Base-by-base conservation (phyloP, 1,284 basidiomycete species). In the Leccinum subspadiceum region DNA sequence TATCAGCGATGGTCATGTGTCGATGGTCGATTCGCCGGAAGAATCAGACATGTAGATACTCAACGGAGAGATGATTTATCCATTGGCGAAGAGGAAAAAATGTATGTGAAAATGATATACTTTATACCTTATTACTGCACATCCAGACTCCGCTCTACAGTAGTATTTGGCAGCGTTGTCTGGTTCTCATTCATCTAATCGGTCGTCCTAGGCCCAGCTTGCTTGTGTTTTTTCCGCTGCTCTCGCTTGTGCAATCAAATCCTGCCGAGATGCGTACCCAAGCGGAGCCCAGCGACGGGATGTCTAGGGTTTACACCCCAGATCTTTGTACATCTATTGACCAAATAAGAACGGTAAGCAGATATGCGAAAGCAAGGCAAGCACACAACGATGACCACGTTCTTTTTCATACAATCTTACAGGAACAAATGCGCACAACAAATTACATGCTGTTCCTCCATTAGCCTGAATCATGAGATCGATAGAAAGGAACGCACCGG, bases 241-340 rank as follows among this genome's bases (percentile, higher is more conserved):
- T 49, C 68, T 71, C 17, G 66, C 70, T 64, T 75, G 70, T 53
- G 73, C 73, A 53, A 77, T 71, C 48, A 84, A 66, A 57, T 84
- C 82, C 54, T 68, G 64, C 33, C 79, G 75, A 13, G 70, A 71
- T 6, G 62, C 52, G 67, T 80, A 86, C 13, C 84, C 84, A 7
- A 76, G 72, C 12, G 84, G 84, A 2, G 80, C 82, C 85, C 84
- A 86, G 3, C 59, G 67, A 29, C 29, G 9, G 13, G 85, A 87
- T 29, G 79, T 87, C 88, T 87, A 90, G 5, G 89, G 83, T 70
- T 84, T 87, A 76, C 84, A 84, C 3, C 71, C 70, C 7, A 84
- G 81, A 72, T 90, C 87, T 70, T 83, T 83, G 77, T 91, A 92
- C 90, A 92, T 91, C 78, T 84, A 61, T 29, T 13, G 20, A 39